phyloP scores from a whole-genome alignment of 2,329 filamentous ascomycete species.

The Myriangium duriaei region DNA sequence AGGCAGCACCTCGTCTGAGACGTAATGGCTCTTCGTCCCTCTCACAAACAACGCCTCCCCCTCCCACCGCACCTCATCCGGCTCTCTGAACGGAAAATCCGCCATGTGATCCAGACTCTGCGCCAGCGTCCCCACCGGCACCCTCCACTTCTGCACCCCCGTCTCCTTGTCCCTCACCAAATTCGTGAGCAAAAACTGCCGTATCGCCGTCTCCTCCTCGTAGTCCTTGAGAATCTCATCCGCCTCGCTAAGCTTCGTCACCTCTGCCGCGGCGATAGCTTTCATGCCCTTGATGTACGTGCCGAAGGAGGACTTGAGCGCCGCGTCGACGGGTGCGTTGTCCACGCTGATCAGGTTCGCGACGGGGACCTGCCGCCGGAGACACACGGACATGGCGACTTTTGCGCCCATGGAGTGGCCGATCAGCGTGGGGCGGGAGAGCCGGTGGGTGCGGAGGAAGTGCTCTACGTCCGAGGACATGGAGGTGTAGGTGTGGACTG shows the following conservation, averaged over 20 bases:
- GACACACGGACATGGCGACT: slow-evolving; percentile 74
- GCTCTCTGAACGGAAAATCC: slow-evolving; percentile 76
- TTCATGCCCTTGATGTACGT: slow-evolving; percentile 78
- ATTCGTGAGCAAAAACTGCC: slow-evolving; percentile 88
- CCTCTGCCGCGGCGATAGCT: slow-evolving; percentile 55
- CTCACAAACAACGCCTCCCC: slow-evolving; percentile 72
- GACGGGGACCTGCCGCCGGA: slow-evolving; percentile 55
- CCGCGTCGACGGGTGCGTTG: slow-evolving; percentile 78
- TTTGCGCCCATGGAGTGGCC: slow-evolving; percentile 98
- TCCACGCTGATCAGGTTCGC: slow-evolving; percentile 70
- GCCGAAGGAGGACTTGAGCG: slow-evolving; percentile 60
- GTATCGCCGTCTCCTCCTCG: slow-evolving; percentile 61
- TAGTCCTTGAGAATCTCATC: slow-evolving; percentile 65
- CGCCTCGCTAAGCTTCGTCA: slow-evolving; percentile 62
- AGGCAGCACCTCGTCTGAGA: slow-evolving; percentile 70
- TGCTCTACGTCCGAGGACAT: slow-evolving; percentile 74
- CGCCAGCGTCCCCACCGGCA: slow-evolving; percentile 62
- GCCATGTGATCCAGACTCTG: slow-evolving; percentile 61
- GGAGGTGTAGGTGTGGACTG: slow-evolving; percentile 62
- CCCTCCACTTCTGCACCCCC: slow-evolving; percentile 56
- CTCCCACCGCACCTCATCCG: slow-evolving; percentile 53
- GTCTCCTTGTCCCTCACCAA: slow-evolving; percentile 45
- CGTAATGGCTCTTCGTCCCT: slow-evolving; percentile 64
- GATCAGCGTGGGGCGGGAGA: slow-evolving; percentile 65
- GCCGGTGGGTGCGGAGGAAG: slow-evolving; percentile 60